A percentile compares a stretch with the other conserved stretches of the same genome.
Evolutionary conservation across 2,329 filamentous ascomycete genomes (phyloP).

Genomic region (Scytalidium sp.): DNA sequence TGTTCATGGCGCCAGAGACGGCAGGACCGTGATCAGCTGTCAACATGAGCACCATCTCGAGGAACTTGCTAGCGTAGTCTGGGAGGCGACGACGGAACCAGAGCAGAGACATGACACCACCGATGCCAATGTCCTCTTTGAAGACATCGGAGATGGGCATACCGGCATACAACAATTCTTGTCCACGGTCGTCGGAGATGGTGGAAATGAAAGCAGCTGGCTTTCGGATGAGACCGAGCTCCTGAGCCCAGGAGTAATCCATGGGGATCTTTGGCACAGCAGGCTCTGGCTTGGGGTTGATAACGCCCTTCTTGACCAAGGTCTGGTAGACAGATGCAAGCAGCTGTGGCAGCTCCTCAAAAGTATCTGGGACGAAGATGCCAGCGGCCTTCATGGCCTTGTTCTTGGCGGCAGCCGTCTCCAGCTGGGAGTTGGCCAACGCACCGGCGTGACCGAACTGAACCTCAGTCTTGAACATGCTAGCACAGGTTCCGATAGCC

Average conservation of each 20-base stretch:
- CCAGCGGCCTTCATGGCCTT: constrained; percentile 93
- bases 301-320: constrained; percentile 79
- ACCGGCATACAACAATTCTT: constrained; percentile 96
- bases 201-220: constrained; percentile 99
- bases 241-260: constrained; percentile 99
- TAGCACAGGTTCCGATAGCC: constrained; percentile 98
- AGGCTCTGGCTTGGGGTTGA: constrained; percentile 84
- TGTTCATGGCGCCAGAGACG: constrained; percentile 99
- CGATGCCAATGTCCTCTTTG: constrained; percentile 97
- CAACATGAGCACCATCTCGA: constrained; percentile 99
- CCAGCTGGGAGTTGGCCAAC: constrained; percentile 98
- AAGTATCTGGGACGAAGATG: constrained; percentile 91
- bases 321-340: constrained; percentile 84
- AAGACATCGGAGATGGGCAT: constrained; percentile 99
- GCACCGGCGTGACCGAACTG: constrained; percentile 99
- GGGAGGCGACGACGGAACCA: constrained; percentile 99
- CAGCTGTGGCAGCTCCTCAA: constrained; percentile 84
- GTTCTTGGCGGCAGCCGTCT: constrained; percentile 97
- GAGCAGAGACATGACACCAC: constrained; percentile 98
- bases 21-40: constrained; percentile 98
- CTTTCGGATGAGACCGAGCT: constrained; percentile 99
- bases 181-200: constrained; percentile 98
- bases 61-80: constrained; percentile 94
- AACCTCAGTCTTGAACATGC: constrained; percentile 99
- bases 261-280: constrained; percentile 98